Evolutionary conservation across 208 protist genomes (phyloP).

Genomic region (Herpetomonas tarakana): DNA sequence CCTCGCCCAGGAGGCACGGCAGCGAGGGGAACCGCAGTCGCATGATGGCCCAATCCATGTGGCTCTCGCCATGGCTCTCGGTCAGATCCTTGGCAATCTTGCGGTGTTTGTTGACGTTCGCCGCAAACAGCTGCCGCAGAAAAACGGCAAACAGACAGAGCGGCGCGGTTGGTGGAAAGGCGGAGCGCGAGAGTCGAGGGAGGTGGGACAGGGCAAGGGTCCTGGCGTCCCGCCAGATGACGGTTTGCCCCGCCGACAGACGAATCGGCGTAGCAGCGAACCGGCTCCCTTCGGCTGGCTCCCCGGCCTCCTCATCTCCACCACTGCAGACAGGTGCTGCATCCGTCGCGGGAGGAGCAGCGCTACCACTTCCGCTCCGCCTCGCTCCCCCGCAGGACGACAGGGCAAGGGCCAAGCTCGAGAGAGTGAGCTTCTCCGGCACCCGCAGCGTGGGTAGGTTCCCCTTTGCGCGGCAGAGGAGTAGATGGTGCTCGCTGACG

Average conservation of each 20-base stretch:
- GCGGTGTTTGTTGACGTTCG: conserved; percentile 23
- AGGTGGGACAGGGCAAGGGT: not conserved
- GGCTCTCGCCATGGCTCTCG: conserved; percentile 1
- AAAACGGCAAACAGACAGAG: conserved; percentile 34
- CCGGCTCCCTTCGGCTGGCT: no score
- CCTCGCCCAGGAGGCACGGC: conserved; percentile 31
- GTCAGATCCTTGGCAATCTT: conserved; percentile 10
- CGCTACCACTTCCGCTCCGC: no score
- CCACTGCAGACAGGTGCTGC: no score
- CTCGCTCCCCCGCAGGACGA: no score
- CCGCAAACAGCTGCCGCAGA: conserved; percentile 36
- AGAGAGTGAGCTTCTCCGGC: no score
- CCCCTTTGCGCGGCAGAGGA: not conserved
- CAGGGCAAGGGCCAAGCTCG: no score
- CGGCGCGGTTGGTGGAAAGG: conserved; percentile 30
- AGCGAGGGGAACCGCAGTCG: conserved; percentile 34
- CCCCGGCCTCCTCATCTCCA: no score
- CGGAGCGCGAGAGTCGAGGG: conserved; percentile 7
- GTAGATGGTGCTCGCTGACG: not conserved
- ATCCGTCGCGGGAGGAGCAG: no score
- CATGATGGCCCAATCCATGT: conserved; percentile 45
- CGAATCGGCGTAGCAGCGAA: no score
- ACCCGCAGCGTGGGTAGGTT: not conserved
- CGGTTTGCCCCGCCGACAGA: conserved; percentile 3
- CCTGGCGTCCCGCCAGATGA: conserved; percentile 11